A percentile compares a stretch with the other conserved stretches of the same genome.
These are phyloP conservation scores for Protostelium mycophagum DNA, from an alignment of 78 protist species.

Conservation along the genomic window DNA sequence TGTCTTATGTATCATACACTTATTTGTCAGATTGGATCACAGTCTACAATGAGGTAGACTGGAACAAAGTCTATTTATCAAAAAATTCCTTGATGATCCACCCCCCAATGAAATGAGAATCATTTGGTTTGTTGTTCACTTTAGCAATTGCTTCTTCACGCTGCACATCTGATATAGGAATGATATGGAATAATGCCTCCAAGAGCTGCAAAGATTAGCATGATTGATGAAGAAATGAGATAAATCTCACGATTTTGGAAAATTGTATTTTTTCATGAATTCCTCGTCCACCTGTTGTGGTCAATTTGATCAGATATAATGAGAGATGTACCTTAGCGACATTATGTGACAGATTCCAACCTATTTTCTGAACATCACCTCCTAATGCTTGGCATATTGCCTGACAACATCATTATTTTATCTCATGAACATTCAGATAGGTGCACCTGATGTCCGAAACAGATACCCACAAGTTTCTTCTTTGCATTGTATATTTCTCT, in stretches of 20 bases:
- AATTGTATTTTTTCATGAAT: neutral
- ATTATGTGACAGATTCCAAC: neutral
- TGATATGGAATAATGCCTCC: neutral
- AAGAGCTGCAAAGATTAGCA: too few relatives aligned
- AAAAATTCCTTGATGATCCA: neutral
- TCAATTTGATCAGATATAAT: too few relatives aligned
- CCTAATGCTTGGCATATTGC: neutral
- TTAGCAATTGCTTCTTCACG: neutral
- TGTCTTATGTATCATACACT: too few relatives aligned
- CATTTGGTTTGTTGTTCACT: neutral
- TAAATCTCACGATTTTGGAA: neutral
- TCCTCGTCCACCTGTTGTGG: neutral
- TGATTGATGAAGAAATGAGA: too few relatives aligned
- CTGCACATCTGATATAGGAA: neutral
- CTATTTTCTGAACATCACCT: neutral
- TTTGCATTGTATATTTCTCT: constrained; percentile 17
- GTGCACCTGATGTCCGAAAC: constrained; percentile 52
- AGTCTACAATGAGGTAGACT: too few relatives aligned
- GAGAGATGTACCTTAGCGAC: neutral
- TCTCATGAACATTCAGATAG: too few relatives aligned
- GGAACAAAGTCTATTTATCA: too few relatives aligned
- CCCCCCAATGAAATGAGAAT: neutral
- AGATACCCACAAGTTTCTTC: constrained; percentile 46
- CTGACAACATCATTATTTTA: too few relatives aligned
- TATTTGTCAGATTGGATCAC: too few relatives aligned